Evolutionary conservation across 2,329 filamentous ascomycete species (phyloP).

Genomic region (Colletotrichum navitas): DNA sequence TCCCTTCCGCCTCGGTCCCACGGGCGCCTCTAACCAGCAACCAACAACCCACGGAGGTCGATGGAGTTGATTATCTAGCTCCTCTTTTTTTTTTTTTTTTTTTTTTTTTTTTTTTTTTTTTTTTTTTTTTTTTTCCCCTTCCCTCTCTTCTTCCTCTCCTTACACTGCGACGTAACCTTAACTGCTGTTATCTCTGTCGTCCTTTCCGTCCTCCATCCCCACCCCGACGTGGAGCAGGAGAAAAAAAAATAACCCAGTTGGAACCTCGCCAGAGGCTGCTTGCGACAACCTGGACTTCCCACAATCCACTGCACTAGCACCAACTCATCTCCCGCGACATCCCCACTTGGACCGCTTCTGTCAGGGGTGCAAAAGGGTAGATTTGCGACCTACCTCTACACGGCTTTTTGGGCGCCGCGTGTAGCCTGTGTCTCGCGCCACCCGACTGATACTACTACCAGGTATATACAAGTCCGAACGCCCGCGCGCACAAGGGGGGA

Average conservation of each 20-base stretch:
- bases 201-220: conserved; percentile 22
- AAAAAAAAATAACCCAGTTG: conserved; percentile 23
- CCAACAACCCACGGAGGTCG: not conserved
- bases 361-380: conserved; percentile 22
- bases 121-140: not conserved
- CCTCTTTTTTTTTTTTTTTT: not conserved
- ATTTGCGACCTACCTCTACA: conserved; percentile 36
- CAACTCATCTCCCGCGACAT: conserved; percentile 39
- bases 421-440: conserved; percentile 19
- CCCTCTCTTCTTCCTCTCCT: conserved; percentile 3
- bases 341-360: conserved; percentile 34
- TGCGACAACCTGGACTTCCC: conserved; percentile 35
- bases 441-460: conserved; percentile 9
- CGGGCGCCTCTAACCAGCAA: not conserved
- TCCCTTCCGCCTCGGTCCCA: conserved; percentile 1
- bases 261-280: conserved; percentile 28
- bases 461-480: conserved; percentile 36
- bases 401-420: conserved; percentile 21
- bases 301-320: conserved; percentile 38
- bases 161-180: conserved; percentile 32
- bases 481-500: conserved; percentile 4
- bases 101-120: not conserved
- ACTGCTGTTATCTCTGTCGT: conserved; percentile 36
- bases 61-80: not conserved
- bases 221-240: conserved; percentile 32